A percentile compares a stretch with the other conserved stretches of the same genome.
phyloP scores from a whole-genome alignment of 2,329 filamentous ascomycete genomes.

The Calonectria leucothoes region DNA sequence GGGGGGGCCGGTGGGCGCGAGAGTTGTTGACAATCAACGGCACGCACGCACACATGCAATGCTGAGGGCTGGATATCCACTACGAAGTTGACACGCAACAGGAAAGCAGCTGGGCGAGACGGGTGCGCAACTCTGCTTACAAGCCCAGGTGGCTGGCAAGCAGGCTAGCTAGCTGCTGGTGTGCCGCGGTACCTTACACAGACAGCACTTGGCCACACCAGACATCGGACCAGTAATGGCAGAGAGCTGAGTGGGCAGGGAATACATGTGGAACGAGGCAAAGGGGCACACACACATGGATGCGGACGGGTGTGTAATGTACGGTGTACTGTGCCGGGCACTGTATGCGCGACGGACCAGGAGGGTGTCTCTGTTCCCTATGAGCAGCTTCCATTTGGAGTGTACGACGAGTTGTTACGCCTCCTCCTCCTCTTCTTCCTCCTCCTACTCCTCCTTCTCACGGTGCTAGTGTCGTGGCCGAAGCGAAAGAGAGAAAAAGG shows the following conservation, averaged over 20 bases:
- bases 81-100: constrained; percentile 17
- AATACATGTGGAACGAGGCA: constrained; percentile 3
- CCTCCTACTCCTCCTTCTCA: no score
- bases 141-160: not conserved
- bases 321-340: not conserved
- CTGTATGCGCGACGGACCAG: not conserved
- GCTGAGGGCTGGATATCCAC: constrained; percentile 3
- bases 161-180: not conserved
- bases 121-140: not conserved
- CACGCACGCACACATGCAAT: not conserved
- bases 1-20: not conserved
- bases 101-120: not conserved
- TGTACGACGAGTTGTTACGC: not conserved
- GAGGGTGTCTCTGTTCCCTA: not conserved
- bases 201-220: not conserved
- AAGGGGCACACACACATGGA: not conserved
- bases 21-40: constrained; percentile 5
- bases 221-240: constrained; percentile 4
- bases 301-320: not conserved
- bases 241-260: constrained; percentile 1
- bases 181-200: constrained; percentile 9
- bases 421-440: no score
- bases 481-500: not conserved
- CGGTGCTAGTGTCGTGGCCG: not conserved
- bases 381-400: not conserved